These are phyloP conservation scores for Aspergillus jensenii DNA, from an alignment of 2,329 filamentous ascomycete genomes.

Conservation along the genomic window DNA sequence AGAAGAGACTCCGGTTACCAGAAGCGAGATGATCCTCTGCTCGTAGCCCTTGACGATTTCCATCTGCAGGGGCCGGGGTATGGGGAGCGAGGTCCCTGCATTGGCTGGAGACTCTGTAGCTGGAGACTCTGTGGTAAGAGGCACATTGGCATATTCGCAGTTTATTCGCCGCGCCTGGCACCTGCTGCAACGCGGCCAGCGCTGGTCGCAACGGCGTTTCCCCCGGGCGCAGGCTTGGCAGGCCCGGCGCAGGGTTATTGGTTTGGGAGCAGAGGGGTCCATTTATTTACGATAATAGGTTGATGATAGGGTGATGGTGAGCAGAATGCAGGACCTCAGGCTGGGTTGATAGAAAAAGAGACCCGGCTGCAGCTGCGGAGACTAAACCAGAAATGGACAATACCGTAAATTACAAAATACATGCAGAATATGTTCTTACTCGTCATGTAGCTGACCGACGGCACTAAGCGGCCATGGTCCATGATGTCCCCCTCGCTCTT, in stretches of 20 bases:
- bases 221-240: conserved; percentile 28
- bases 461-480: too few relatives aligned
- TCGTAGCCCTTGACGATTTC: conserved; percentile 27
- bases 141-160: conserved; percentile 28
- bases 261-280: background rate
- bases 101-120: background rate
- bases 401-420: too few relatives aligned
- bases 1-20: conserved; percentile 20
- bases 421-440: too few relatives aligned
- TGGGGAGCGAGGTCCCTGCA: background rate
- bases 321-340: too few relatives aligned
- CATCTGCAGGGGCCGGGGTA: conserved; percentile 15
- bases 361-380: background rate
- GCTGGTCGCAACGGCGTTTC: conserved; percentile 30
- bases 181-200: conserved; percentile 24
- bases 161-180: conserved; percentile 20
- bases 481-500: too few relatives aligned
- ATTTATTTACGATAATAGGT: background rate
- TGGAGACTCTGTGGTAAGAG: conserved; percentile 7
- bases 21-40: conserved; percentile 18
- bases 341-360: too few relatives aligned
- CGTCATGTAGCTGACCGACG: too few relatives aligned
- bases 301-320: too few relatives aligned
- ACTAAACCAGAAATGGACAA: background rate
- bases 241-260: conserved; percentile 25